phyloP scores from a whole-genome alignment of 1,139 yeast genomes.

The Pichia sp. region DNA sequence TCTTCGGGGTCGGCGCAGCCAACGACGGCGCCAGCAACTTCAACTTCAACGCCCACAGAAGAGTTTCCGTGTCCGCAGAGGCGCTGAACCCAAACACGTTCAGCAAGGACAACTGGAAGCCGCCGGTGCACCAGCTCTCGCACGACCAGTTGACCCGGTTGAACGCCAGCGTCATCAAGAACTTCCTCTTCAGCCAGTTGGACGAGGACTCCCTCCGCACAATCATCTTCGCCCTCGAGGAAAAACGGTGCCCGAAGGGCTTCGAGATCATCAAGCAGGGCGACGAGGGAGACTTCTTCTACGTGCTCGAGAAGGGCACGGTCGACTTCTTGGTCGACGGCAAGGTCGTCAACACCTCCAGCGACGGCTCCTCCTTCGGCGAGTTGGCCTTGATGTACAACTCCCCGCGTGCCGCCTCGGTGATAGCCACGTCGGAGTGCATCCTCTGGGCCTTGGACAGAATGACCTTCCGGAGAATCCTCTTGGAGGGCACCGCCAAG shows the following conservation, averaged over 20 bases:
- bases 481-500: slow-evolving; percentile 84
- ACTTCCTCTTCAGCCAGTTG: slow-evolving; percentile 77
- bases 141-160: slow-evolving; percentile 64
- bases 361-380: slow-evolving; percentile 90
- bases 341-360: slow-evolving; percentile 64
- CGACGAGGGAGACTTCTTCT: slow-evolving; percentile 93
- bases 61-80: slow-evolving; percentile 87
- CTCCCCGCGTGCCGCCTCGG: slow-evolving; percentile 97
- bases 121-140: slow-evolving; percentile 64
- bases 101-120: slow-evolving; percentile 63
- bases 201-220: slow-evolving; percentile 68
- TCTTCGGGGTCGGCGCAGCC: neutral
- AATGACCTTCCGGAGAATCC: slow-evolving; percentile 84
- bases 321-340: slow-evolving; percentile 81
- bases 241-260: slow-evolving; percentile 57
- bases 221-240: slow-evolving; percentile 77
- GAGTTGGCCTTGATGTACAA: slow-evolving; percentile 97
- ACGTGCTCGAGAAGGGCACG: slow-evolving; percentile 78
- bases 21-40: slow-evolving; percentile 1
- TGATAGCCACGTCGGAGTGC: slow-evolving; percentile 64
- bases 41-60: slow-evolving; percentile 65
- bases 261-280: slow-evolving; percentile 83
- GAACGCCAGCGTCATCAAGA: slow-evolving; percentile 66
- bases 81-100: slow-evolving; percentile 55
- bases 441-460: slow-evolving; percentile 92